These are phyloP conservation scores for Kluyveromyces sp. DNA, from an alignment of 1,139 yeast genomes.

Conservation along the genomic window DNA sequence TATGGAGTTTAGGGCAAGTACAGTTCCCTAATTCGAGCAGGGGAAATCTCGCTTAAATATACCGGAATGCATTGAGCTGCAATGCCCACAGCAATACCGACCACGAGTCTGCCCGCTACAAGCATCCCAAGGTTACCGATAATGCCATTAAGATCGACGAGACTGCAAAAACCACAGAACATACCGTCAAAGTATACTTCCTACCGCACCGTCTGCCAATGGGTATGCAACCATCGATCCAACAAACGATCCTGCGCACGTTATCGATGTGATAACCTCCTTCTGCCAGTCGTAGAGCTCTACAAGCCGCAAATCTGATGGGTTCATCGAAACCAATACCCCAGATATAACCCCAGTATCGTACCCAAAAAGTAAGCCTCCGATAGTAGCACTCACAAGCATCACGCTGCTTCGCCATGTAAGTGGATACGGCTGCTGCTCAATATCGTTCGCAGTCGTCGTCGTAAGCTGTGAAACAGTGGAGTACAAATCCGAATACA, in stretches of 20 bases:
- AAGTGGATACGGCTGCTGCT: slow-evolving; percentile 20
- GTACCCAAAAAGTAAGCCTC: slow-evolving; percentile 38
- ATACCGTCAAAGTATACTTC: slow-evolving; percentile 30
- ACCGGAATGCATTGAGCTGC: slow-evolving; percentile 39
- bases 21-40: slow-evolving; percentile 34
- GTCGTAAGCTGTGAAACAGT: slow-evolving; percentile 23
- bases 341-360: slow-evolving; percentile 39
- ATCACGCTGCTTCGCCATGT: slow-evolving; percentile 15
- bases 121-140: slow-evolving; percentile 26
- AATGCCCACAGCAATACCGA: slow-evolving; percentile 39
- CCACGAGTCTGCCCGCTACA: slow-evolving; percentile 33
- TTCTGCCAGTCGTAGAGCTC: slow-evolving; percentile 28
- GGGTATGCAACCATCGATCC: slow-evolving; percentile 36
- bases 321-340: slow-evolving; percentile 33
- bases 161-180: slow-evolving; percentile 33
- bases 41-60: slow-evolving; percentile 37
- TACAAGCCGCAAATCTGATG: slow-evolving; percentile 26
- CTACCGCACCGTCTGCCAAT: slow-evolving; percentile 34
- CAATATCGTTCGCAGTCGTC: slow-evolving; percentile 23
- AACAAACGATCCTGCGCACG: slow-evolving; percentile 37
- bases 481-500: slow-evolving; percentile 25
- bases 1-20: slow-evolving; percentile 35
- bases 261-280: slow-evolving; percentile 37
- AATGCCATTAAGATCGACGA: slow-evolving; percentile 35
- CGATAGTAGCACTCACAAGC: slow-evolving; percentile 30